Conservation (phyloP, 495 filamentous ascomycete species). For the Copromyces sp. region DNA sequence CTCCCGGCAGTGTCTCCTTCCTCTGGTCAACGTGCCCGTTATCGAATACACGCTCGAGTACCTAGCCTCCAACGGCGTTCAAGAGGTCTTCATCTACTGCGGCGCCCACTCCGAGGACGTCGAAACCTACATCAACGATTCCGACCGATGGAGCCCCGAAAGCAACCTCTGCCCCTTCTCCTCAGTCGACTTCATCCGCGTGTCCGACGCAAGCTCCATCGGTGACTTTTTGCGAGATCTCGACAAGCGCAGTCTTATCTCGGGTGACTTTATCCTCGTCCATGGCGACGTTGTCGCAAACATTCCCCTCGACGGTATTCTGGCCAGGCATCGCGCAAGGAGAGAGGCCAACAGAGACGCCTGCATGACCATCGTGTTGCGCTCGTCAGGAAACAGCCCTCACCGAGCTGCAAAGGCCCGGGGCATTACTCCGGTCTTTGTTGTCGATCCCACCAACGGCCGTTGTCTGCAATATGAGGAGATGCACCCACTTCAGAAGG, state of each 20-base stretch:
- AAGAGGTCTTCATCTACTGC: conserved; percentile 87
- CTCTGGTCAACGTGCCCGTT: conserved; percentile 83
- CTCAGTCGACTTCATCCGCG: conserved; percentile 74
- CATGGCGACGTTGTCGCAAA: conserved; percentile 95
- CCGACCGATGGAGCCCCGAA: conserved; percentile 30
- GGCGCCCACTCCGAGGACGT: conserved; percentile 83
- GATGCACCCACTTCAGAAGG: conserved; percentile 38
- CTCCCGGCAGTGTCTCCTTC: conserved; percentile 68
- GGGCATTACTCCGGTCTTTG: conserved; percentile 68
- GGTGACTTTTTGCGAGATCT: conserved; percentile 94
- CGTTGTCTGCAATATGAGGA: conserved; percentile 93
- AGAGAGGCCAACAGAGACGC: conserved; percentile 81
- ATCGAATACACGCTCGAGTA: conserved; percentile 98
- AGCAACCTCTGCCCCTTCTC: conserved; percentile 70
- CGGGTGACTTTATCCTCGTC: conserved; percentile 82
- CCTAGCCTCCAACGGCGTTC: conserved; percentile 83
- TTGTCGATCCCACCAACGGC: conserved; percentile 69
- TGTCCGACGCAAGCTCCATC: conserved; percentile 67
- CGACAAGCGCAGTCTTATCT: conserved; percentile 76
- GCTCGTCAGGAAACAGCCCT: conserved; percentile 55
- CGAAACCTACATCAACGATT: conserved; percentile 64
- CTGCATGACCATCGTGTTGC: conserved; percentile 95
- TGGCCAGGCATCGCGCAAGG: conserved; percentile 69
- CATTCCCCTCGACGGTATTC: conserved; percentile 65
- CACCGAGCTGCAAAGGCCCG: conserved; percentile 63